Conservation (phyloP, 305 asterid genomes). For the Rubia peregrina region DNA sequence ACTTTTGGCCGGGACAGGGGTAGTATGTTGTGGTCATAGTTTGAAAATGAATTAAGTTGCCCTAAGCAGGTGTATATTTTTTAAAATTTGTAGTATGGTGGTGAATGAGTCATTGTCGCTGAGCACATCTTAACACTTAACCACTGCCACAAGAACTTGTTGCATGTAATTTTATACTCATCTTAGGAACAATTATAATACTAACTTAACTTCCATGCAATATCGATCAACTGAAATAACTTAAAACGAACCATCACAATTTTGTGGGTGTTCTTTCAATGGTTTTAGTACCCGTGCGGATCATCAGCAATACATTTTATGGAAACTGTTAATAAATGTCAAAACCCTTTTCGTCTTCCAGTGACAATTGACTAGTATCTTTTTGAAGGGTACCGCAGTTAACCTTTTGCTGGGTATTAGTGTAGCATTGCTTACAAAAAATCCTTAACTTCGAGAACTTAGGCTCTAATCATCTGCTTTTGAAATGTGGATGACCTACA, state of each 20-base stretch:
- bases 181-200: background rate
- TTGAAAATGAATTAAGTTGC: no score
- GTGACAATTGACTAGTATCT: no score
- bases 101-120: background rate
- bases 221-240: background rate
- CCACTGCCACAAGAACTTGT: background rate
- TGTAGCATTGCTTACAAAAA: no score
- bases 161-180: background rate
- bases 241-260: background rate
- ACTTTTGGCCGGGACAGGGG: no score
- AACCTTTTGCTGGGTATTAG: no score
- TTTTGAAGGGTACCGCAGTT: no score
- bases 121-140: background rate
- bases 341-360: no score
- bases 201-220: background rate
- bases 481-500: background rate
- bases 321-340: no score
- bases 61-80: background rate
- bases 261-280: no score
- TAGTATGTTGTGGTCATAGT: no score
- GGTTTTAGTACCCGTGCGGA: no score
- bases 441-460: background rate
- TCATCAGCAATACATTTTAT: no score
- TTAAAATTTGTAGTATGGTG: background rate
- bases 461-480: background rate